Evolutionary conservation across 2,329 filamentous ascomycete species (phyloP), one percentile per base, ranked within the genome.

Genomic region (Ophiostoma montium): DNA sequence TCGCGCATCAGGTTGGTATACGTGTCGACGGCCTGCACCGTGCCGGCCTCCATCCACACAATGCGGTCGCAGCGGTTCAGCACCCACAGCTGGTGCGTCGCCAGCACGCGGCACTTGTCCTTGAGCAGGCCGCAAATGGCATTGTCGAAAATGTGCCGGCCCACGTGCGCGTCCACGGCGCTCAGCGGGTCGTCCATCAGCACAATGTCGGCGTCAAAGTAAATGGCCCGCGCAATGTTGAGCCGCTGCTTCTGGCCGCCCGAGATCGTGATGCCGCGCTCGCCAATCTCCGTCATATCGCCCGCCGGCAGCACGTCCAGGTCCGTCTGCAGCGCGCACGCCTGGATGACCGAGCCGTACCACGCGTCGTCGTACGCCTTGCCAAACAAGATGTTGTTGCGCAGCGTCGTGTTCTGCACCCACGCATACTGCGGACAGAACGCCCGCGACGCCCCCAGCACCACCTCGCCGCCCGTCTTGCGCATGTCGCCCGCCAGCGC

Each of bases 391-490:
- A 98, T 94, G 59, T 98, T 98, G 32, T 95, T 79, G 53, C 79
- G 80, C 3, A 96, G 76, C 1, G 83, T 86, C 0, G 87, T 75
- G 59, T 96, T 96, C 61, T 96, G 90, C 45, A 98, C 95, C 92
- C 92, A 98, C 0, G 92, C 86, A 60, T 95, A 95, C 61, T 98
- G 90, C 0, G 90, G 90, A 56, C 92, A 96, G 59, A 95, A 95
- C 0, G 90, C 86, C 53, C 89, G 74, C 3, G 80, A 82, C 0
- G 86, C 86, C 36, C 89, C 86, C 57, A 92, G 75, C 0, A 78
- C 74, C 6, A 94, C 75, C 35, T 82, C 74, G 11, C 88, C 88
- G 3, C 67, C 68, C 0, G 85, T 94, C 62, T 82, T 84, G 41
- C 88, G 80, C 90, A 96, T 96, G 55, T 96, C 90, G 21, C 92